Evolutionary conservation across 108 stramenopile genomes (phyloP).

Genomic region (Asterionellopsis glacialis): DNA sequence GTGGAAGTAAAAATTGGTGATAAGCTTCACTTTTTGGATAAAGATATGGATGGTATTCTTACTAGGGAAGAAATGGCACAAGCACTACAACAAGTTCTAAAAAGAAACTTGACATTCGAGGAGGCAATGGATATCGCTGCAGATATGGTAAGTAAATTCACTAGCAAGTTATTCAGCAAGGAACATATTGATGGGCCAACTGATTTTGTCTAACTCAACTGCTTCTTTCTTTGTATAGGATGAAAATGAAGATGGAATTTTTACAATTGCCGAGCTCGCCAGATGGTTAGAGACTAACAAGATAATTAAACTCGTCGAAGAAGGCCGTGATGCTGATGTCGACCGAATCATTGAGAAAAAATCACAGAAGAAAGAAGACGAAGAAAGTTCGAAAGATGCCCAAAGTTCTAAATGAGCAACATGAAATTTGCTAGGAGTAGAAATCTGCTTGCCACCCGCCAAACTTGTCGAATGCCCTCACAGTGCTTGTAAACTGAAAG

Average conservation of each 20-base stretch:
- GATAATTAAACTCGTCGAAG: constrained; percentile 76
- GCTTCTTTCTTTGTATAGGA: constrained; percentile 32
- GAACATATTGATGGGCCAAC: neutral
- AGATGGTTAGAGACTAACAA: constrained; percentile 80
- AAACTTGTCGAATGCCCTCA: too few species aligned
- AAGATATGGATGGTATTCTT: constrained; percentile 90
- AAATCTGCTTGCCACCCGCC: neutral
- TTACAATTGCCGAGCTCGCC: constrained; percentile 72
- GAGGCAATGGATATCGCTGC: constrained; percentile 80
- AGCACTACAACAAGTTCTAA: constrained; percentile 68
- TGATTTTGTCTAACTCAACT: constrained; percentile 8
- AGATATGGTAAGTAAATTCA: constrained; percentile 52
- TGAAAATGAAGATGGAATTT: constrained; percentile 66
- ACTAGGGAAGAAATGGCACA: constrained; percentile 81
- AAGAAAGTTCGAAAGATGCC: constrained; percentile 14
- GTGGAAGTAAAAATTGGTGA: constrained; percentile 91
- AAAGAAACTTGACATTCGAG: constrained; percentile 67
- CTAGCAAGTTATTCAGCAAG: constrained; percentile 1
- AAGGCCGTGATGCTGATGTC: constrained; percentile 80
- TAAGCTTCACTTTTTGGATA: constrained; percentile 95
- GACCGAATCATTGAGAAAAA: constrained; percentile 67
- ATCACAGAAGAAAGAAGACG: constrained; percentile 28
- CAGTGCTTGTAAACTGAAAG: too few species aligned
- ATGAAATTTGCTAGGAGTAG: neutral
- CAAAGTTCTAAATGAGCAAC: constrained; percentile 1